Percentiles rank a stretch among this genome's conserved stretches.
phyloP scores from a whole-genome alignment of 495 filamentous ascomycete genomes.

The Aspergillus leporis region DNA sequence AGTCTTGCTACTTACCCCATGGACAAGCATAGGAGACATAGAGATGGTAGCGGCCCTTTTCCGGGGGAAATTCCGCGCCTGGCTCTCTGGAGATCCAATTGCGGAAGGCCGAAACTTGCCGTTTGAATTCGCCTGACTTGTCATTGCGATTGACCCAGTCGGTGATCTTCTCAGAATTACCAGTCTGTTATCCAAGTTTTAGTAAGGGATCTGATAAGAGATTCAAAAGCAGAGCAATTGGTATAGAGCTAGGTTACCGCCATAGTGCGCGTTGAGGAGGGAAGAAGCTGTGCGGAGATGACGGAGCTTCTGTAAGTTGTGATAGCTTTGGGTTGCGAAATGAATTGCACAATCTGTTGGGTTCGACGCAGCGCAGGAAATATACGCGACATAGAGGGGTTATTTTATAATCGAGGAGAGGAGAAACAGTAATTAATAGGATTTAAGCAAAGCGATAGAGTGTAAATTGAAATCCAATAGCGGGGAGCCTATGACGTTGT shows the following conservation, averaged over 20 bases:
- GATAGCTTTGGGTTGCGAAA: constrained; percentile 21
- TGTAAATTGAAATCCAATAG: constrained; percentile 4
- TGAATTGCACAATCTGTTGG: constrained; percentile 22
- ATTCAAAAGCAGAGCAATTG: not conserved
- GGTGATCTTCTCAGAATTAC: constrained; percentile 58
- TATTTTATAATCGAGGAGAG: too few relatives aligned
- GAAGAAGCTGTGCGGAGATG: constrained; percentile 24
- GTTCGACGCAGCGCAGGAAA: constrained; percentile 28
- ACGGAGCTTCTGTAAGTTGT: constrained; percentile 20
- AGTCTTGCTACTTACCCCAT: constrained; percentile 52
- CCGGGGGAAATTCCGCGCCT: constrained; percentile 63
- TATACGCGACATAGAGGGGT: constrained; percentile 26
- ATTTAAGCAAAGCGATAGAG: too few relatives aligned
- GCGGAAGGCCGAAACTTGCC: constrained; percentile 68
- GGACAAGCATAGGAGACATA: constrained; percentile 76
- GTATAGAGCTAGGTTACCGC: constrained; percentile 32
- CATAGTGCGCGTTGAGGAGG: constrained; percentile 34
- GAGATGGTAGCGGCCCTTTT: constrained; percentile 69
- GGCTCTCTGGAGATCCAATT: constrained; percentile 66
- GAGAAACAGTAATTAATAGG: too few relatives aligned
- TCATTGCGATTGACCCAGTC: constrained; percentile 77
- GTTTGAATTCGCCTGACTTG: constrained; percentile 87
- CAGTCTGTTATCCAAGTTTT: constrained; percentile 24
- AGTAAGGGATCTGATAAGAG: not conserved
- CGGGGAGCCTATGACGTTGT: constrained; percentile 28